phyloP scores from a whole-genome alignment of 148 eudicot species.

The Beta vulgaris region DNA sequence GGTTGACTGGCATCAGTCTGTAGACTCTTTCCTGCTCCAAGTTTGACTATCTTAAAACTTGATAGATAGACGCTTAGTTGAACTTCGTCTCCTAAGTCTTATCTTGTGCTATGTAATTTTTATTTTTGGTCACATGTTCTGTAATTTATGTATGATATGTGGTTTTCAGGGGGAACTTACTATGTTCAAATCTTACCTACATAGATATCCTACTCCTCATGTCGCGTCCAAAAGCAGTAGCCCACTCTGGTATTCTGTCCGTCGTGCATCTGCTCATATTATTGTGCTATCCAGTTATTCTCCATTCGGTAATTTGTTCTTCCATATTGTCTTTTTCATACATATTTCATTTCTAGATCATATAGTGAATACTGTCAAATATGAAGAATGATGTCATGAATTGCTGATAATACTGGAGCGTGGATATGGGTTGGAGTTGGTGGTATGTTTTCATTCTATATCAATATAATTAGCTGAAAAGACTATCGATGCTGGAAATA shows the following conservation, averaged over 20 bases:
- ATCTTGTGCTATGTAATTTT: not conserved
- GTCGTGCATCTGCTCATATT: conserved; percentile 89
- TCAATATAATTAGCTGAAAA: too few relatives aligned
- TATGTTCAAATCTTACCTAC: conserved; percentile 64
- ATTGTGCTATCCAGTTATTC: conserved; percentile 88
- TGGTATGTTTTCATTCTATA: not conserved
- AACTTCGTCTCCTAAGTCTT: not conserved
- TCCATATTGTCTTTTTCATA: not conserved
- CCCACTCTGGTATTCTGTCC: conserved; percentile 84
- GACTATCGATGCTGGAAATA: too few relatives aligned
- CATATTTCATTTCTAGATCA: not conserved
- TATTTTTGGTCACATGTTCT: not conserved
- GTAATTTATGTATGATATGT: not conserved
- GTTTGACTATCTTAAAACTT: not conserved
- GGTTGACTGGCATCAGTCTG: not conserved
- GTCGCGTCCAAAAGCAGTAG: conserved; percentile 57
- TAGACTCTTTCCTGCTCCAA: not conserved
- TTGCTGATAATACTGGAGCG: not conserved
- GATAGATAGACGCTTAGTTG: not conserved
- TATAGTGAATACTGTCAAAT: not conserved
- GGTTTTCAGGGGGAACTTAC: conserved; percentile 55
- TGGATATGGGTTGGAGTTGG: not conserved
- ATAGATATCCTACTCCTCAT: conserved; percentile 74
- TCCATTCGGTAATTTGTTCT: conserved; percentile 57
- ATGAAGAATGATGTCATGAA: not conserved